These are phyloP conservation scores for Amylocarpus encephaloides DNA, from an alignment of 2,329 filamentous ascomycete species.

Conservation along the genomic window DNA sequence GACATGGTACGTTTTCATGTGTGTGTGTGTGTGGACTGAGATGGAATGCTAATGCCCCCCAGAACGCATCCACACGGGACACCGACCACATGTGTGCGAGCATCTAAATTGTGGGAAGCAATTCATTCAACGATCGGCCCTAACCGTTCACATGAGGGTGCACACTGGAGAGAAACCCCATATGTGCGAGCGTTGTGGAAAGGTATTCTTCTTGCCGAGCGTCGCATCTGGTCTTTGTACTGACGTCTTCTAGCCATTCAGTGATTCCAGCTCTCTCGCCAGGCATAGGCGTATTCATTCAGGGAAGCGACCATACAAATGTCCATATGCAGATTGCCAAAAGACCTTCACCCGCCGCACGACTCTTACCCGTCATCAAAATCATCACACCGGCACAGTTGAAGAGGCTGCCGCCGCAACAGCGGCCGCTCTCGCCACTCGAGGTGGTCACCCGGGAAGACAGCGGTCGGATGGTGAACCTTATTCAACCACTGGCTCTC, in stretches of 20 bases:
- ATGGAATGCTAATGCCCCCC: slow-evolving; percentile 12
- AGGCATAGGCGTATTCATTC: slow-evolving; percentile 92
- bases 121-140: slow-evolving; percentile 91
- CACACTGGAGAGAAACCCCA: slow-evolving; percentile 98
- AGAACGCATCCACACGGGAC: slow-evolving; percentile 94
- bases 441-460: slow-evolving; percentile 38
- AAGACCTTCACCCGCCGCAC: slow-evolving; percentile 97
- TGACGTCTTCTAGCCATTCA: slow-evolving; percentile 66
- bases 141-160: slow-evolving; percentile 91
- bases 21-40: slow-evolving; percentile 1
- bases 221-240: slow-evolving; percentile 14
- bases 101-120: slow-evolving; percentile 85
- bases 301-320: slow-evolving; percentile 94
- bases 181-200: slow-evolving; percentile 93
- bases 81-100: slow-evolving; percentile 88
- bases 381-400: slow-evolving; percentile 89
- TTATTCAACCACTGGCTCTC: slow-evolving; percentile 65
- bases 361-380: slow-evolving; percentile 90
- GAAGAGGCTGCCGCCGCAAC: slow-evolving; percentile 89
- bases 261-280: slow-evolving; percentile 89
- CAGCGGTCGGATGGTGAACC: slow-evolving; percentile 65
- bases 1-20: slow-evolving; percentile 67
- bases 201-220: slow-evolving; percentile 51
- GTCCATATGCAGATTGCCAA: slow-evolving; percentile 93
- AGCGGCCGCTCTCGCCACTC: slow-evolving; percentile 69